A percentile compares a stretch with the other conserved stretches of the same genome.
These are phyloP conservation scores for Cladosporium sphaerospermum DNA, from an alignment of 2,329 filamentous ascomycete species.

Conservation along the genomic window DNA sequence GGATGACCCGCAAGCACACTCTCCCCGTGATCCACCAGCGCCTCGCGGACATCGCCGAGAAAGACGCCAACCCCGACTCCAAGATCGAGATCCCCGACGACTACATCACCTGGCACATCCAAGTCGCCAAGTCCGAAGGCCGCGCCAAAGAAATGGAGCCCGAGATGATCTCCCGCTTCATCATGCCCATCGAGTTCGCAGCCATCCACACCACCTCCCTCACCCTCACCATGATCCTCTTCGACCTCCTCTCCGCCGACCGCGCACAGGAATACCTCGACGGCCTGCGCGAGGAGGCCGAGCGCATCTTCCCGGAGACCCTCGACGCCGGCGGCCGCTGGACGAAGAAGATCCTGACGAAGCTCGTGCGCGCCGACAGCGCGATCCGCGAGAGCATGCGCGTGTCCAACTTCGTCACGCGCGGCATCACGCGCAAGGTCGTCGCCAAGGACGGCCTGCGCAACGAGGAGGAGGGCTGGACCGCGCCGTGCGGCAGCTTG, in stretches of 20 bases:
- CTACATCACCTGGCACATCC: conserved; percentile 53
- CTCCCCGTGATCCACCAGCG: conserved; percentile 47
- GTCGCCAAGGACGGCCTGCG: conserved; percentile 22
- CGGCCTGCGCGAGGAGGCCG: conserved; percentile 26
- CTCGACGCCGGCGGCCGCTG: conserved; percentile 14
- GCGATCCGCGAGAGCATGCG: conserved; percentile 30
- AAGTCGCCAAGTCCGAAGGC: conserved; percentile 43
- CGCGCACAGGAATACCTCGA: conserved; percentile 33
- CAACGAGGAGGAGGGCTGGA: conserved; percentile 18
- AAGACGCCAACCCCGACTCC: conserved; percentile 37
- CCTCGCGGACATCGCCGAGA: conserved; percentile 41
- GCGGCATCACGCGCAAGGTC: conserved; percentile 24
- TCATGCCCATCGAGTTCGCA: conserved; percentile 54
- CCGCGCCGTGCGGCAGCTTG: conserved; percentile 20
- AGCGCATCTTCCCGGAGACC: conserved; percentile 14
- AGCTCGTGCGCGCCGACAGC: conserved; percentile 24
- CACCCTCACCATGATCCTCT: conserved; percentile 43
- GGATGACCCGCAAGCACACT: conserved; percentile 37
- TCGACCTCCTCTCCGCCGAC: conserved; percentile 43
- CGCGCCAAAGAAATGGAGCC: conserved; percentile 41
- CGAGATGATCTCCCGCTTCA: conserved; percentile 43
- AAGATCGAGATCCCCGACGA: conserved; percentile 48
- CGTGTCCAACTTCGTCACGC: conserved; percentile 19
- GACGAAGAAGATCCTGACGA: conserved; percentile 20
- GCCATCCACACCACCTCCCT: conserved; percentile 54